Conservation (phyloP, 352 stramenopile genomes). For the Pythium utonaiense region DNA sequence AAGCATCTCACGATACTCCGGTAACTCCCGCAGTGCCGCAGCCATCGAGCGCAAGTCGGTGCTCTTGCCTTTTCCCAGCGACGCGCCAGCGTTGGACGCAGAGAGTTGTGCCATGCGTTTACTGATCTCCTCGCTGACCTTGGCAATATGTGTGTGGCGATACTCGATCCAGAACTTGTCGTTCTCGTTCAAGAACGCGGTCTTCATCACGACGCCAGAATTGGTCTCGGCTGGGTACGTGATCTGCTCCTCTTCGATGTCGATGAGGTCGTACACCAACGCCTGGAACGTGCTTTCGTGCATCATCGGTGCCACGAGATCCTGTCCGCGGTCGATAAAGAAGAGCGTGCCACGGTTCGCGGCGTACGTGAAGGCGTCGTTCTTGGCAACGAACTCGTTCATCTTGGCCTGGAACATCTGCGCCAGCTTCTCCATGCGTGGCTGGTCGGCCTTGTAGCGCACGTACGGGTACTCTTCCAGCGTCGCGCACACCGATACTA, state of each 20-base stretch:
- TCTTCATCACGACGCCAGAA: conserved; percentile 70
- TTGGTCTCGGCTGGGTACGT: conserved; percentile 89
- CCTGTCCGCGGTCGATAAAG: conserved; percentile 92
- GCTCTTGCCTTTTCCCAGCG: conserved; percentile 73
- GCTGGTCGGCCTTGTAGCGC: conserved; percentile 83
- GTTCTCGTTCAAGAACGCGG: conserved; percentile 96
- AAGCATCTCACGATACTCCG: conserved; percentile 94
- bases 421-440: conserved; percentile 85
- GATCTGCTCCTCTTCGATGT: conserved; percentile 93
- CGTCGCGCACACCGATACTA: conserved; percentile 96
- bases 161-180: conserved; percentile 97
- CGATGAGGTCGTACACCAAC: conserved; percentile 95
- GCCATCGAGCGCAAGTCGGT: conserved; percentile 92
- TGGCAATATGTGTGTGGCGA: conserved; percentile 94
- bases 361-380: conserved; percentile 90
- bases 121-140: conserved; percentile 79
- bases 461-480: conserved; percentile 98
- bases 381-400: conserved; percentile 93
- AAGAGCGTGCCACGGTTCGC: conserved; percentile 90
- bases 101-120: conserved; percentile 73
- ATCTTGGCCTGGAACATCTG: conserved; percentile 93
- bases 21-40: conserved; percentile 89
- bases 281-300: conserved; percentile 98
- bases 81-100: conserved; percentile 75
- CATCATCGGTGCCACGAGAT: conserved; percentile 94